Evolutionary conservation across 1,139 yeast species (phyloP), one percentile per base, ranked within the genome.

Genomic region (Candida sp.): DNA sequence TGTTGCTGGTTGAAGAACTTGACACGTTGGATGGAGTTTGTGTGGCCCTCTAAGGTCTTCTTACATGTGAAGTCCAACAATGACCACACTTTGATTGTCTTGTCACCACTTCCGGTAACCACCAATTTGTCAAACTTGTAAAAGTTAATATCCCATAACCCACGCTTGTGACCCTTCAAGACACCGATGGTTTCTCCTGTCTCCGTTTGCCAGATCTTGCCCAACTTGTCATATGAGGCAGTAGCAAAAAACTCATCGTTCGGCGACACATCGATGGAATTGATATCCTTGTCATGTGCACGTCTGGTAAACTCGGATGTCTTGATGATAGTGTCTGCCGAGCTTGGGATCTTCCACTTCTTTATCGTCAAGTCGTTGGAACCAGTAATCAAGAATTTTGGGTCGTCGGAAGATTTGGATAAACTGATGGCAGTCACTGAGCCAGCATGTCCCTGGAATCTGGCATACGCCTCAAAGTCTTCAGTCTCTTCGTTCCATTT

Each of bases 211-310:
- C 98, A 96, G 4, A 94, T 73, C 67, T 96, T 94, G 55, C 89
- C 96, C 3, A 93, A 80, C 62, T 93, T 90, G 67, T 94, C 99
- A 67, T 90, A 96, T n/a, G 97, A 90, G 1, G 97, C 98, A 4
- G 98, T 88, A 1, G 97, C 98, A 63, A 94, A 85, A 54, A 79
- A 77, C 57, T 87, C 88, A 68, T 94, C 96, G 63, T 93, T 92
- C 9, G 98, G 97, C 5, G 98, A 81, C 2, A 94, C 78, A 57
- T 91, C 97, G 48, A 96, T 73, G 3, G 96, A 83, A 63, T 94
- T 96, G 53, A 94, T 93, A 68, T 94, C 98, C 67, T 94, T 94
- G 50, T 94, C 99, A 68, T 94, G 99, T 0, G 98, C 99, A 63
- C 94, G 84, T 74, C 98, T 83, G 0, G 99, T 94, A 68, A 88